Evolutionary conservation across 2,329 filamentous ascomycete species (phyloP).

Genomic region (Ilyonectria mors-panacis): DNA sequence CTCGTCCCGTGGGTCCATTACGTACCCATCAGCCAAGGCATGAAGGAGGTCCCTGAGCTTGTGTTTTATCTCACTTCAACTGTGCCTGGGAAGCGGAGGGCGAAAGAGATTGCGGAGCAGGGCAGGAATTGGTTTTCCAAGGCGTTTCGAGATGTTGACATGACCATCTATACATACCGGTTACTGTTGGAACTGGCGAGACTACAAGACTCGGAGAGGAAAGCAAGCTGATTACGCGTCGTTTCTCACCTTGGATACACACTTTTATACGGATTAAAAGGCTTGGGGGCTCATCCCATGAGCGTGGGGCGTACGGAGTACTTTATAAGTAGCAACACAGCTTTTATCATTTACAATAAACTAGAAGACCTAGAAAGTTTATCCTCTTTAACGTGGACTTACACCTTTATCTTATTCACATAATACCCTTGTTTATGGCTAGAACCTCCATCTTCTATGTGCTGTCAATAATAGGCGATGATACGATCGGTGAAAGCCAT

Average conservation of each 20-base stretch:
- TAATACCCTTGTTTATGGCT: too few relatives aligned
- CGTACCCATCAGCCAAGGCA: conserved; percentile 64
- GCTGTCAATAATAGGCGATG: too few relatives aligned
- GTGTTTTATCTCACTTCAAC: conserved; percentile 62
- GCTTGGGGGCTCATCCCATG: background rate
- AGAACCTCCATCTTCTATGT: too few relatives aligned
- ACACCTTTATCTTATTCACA: too few relatives aligned
- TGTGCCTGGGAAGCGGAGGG: conserved; percentile 62
- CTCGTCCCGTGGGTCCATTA: conserved; percentile 72
- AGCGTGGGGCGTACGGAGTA: too few relatives aligned
- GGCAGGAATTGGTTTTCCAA: conserved; percentile 69
- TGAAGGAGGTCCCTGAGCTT: conserved; percentile 68
- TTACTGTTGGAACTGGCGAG: conserved; percentile 70
- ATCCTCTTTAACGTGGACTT: too few relatives aligned
- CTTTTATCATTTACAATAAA: too few relatives aligned
- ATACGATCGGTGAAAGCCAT: too few relatives aligned
- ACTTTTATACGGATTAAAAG: background rate
- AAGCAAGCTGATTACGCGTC: conserved; percentile 1
- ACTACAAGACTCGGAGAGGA: conserved; percentile 53
- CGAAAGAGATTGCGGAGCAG: conserved; percentile 65
- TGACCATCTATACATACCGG: conserved; percentile 73
- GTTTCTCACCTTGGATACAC: too few relatives aligned
- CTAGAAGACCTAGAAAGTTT: too few relatives aligned
- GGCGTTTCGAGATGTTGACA: conserved; percentile 71
- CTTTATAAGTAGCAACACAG: too few relatives aligned